phyloP scores from a whole-genome alignment of 2,329 filamentous ascomycete genomes.

The Grosmannia serpens region DNA sequence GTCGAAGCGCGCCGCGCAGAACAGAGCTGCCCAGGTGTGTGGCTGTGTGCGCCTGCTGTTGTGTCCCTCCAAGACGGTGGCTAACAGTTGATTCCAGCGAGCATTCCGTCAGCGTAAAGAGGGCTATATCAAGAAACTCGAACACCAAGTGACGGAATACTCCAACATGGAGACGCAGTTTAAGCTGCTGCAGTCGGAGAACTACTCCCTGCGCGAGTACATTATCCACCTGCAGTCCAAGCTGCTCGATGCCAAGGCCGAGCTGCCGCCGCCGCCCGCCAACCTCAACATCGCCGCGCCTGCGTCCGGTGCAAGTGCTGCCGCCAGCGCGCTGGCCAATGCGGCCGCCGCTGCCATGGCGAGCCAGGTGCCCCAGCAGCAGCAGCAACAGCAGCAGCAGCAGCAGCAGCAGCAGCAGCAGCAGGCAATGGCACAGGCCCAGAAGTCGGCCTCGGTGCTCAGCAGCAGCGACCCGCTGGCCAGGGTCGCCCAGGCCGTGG shows the following conservation, averaged over 20 bases:
- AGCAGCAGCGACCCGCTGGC: constrained; percentile 25
- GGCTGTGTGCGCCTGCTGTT: not conserved
- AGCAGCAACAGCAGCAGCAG: not conserved
- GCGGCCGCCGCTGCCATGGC: constrained; percentile 5
- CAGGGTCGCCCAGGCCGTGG: constrained; percentile 36
- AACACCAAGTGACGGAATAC: constrained; percentile 81
- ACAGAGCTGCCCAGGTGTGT: constrained; percentile 87
- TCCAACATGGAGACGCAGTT: constrained; percentile 63
- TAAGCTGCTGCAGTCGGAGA: constrained; percentile 76
- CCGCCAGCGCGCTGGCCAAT: constrained; percentile 6
- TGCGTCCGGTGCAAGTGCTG: not conserved
- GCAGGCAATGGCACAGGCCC: not conserved
- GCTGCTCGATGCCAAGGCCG: constrained; percentile 70
- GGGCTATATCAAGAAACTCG: constrained; percentile 94
- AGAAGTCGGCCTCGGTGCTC: not conserved
- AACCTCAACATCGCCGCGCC: constrained; percentile 53
- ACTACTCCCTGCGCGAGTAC: constrained; percentile 85
- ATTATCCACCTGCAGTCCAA: constrained; percentile 82
- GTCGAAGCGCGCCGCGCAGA: constrained; percentile 93
- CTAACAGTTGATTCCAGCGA: constrained; percentile 44
- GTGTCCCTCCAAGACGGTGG: constrained; percentile 19
- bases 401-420: not conserved
- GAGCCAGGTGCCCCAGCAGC: constrained; percentile 1
- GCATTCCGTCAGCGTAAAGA: constrained; percentile 97
- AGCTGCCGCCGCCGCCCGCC: constrained; percentile 72